Conservation (phyloP, 106 monocot species). For the Dendrobium officinale region DNA sequence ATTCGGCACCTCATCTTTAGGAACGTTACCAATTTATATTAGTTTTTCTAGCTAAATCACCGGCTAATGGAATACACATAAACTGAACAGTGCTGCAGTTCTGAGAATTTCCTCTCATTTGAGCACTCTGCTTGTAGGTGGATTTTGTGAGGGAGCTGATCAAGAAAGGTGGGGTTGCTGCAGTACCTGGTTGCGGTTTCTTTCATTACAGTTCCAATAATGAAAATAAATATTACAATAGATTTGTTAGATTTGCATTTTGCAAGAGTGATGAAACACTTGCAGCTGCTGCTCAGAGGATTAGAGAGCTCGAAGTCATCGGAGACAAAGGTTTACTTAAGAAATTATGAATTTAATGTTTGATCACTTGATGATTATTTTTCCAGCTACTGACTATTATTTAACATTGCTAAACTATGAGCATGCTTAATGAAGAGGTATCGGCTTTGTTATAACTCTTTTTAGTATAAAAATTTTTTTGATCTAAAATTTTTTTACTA, state of each 20-base stretch:
- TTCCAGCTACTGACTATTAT: too few relatives aligned
- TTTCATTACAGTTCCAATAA: constrained; percentile 33
- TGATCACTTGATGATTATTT: too few relatives aligned
- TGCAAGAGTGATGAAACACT: constrained; percentile 75
- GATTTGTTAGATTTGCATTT: constrained; percentile 79
- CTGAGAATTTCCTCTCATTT: background rate
- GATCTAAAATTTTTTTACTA: too few relatives aligned
- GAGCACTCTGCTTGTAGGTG: constrained; percentile 35
- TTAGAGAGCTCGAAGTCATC: constrained; percentile 17
- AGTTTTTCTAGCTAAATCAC: background rate
- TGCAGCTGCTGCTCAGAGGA: constrained; percentile 39
- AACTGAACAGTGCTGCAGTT: too few relatives aligned
- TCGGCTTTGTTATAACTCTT: too few relatives aligned
- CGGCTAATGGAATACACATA: background rate
- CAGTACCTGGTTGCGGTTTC: constrained; percentile 83
- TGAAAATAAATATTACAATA: constrained; percentile 17
- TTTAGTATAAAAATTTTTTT: too few relatives aligned
- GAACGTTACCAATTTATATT: background rate
- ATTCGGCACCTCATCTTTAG: too few relatives aligned
- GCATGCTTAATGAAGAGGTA: too few relatives aligned
- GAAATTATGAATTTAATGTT: background rate
- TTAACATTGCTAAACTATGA: too few relatives aligned
- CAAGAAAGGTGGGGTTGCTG: constrained; percentile 63
- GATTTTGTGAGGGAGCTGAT: constrained; percentile 71
- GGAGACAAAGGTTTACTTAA: background rate